These are phyloP conservation scores for Backusella psychrophila DNA, from an alignment of 192 early-diverging fungal genomes.

Conservation along the genomic window DNA sequence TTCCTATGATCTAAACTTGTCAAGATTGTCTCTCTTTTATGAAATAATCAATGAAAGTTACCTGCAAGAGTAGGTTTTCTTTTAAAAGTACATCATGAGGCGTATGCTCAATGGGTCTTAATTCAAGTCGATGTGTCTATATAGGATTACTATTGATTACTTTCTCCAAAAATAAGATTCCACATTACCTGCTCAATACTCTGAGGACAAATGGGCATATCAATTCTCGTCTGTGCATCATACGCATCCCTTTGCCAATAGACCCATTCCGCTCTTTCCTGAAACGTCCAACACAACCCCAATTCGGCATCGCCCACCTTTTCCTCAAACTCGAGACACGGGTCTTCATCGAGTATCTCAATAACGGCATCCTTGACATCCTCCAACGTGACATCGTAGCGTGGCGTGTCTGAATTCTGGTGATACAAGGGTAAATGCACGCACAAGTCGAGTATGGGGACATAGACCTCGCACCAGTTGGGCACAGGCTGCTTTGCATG, in stretches of 20 bases:
- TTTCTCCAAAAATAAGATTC: no score
- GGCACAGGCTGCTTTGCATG: background rate
- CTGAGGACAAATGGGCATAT: conserved; percentile 24
- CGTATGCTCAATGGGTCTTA: conserved; percentile 17
- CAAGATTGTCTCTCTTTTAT: background rate
- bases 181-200: conserved; percentile 30
- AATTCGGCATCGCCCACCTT: background rate
- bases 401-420: background rate
- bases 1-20: conserved; percentile 13
- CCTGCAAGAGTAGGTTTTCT: background rate
- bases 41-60: background rate
- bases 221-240: background rate
- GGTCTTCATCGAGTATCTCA: conserved; percentile 11
- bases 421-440: conserved; percentile 18
- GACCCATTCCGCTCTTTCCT: conserved; percentile 32
- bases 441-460: conserved; percentile 17
- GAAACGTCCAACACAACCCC: conserved; percentile 23
- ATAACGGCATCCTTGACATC: conserved; percentile 17
- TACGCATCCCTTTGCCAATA: conserved; percentile 4
- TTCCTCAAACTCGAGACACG: background rate
- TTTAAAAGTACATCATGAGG: conserved; percentile 13
- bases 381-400: conserved; percentile 16
- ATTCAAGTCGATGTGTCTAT: conserved; percentile 25
- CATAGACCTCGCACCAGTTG: conserved; percentile 27
- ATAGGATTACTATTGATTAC: no score